Conservation (phyloP, 2,329 filamentous ascomycete genomes). For the Chrysosporium keratinophilum region DNA sequence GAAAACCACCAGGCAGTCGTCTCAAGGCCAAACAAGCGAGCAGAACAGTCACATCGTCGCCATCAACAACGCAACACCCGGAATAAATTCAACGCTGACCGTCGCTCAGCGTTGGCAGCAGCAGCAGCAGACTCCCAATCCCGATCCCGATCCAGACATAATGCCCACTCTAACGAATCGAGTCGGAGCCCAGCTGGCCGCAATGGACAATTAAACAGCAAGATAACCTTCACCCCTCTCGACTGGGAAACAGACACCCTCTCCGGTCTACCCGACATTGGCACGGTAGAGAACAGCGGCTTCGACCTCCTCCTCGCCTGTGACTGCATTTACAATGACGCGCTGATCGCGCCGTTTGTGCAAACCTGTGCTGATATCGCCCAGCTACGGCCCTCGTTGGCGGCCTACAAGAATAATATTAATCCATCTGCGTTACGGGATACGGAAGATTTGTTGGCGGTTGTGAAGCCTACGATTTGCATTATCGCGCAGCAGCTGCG, state of each 20-base stretch:
- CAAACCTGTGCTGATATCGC: conserved; percentile 69
- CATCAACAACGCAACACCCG: neutral
- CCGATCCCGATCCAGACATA: conserved; percentile 7
- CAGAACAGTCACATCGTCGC: neutral
- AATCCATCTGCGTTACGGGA: neutral
- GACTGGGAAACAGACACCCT: conserved; percentile 67
- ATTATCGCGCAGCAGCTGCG: conserved; percentile 83
- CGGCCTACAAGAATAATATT: neutral
- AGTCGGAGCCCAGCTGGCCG: neutral
- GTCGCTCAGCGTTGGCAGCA: neutral
- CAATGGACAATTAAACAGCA: conserved; percentile 16
- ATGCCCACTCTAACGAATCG: conserved; percentile 6
- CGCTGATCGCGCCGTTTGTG: conserved; percentile 71
- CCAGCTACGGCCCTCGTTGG: conserved; percentile 39
- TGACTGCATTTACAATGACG: conserved; percentile 93
- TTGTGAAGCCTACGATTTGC: conserved; percentile 53
- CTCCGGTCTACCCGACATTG: conserved; percentile 20
- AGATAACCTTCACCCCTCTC: conserved; percentile 51
- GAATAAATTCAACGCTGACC: conserved; percentile 13
- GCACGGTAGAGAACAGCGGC: conserved; percentile 29
- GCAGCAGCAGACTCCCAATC: conserved; percentile 12
- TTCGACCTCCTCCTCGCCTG: conserved; percentile 73
- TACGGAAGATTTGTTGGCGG: conserved; percentile 4
- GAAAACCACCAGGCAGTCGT: conserved; percentile 25
- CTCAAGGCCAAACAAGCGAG: neutral